A percentile compares a stretch with the other conserved stretches of the same genome.
Conservation (phyloP, 2,329 filamentous ascomycete species). For the Paracorniculantispora psalliotae region DNA sequence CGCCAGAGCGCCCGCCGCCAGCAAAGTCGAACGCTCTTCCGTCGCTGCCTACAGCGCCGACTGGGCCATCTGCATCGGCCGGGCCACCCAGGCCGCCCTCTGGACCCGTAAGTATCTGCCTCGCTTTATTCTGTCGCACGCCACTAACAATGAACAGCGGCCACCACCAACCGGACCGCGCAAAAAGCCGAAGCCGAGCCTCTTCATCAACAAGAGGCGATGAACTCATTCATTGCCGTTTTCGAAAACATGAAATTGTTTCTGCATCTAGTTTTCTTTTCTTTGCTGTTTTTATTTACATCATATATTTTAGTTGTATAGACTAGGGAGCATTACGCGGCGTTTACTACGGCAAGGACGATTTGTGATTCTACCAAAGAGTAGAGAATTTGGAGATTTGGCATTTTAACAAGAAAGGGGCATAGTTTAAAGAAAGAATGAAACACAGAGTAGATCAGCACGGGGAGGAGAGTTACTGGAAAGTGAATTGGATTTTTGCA, state of each 20-base stretch:
- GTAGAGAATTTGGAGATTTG: not conserved
- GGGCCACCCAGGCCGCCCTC: slow-evolving; percentile 14
- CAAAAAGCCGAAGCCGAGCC: slow-evolving; percentile 39
- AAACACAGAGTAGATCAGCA: not conserved
- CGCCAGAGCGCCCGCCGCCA: slow-evolving; percentile 38
- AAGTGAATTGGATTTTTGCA: not conserved
- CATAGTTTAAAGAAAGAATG: too few species aligned
- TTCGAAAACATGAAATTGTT: not conserved
- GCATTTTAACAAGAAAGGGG: too few species aligned
- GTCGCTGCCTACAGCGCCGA: slow-evolving; percentile 18
- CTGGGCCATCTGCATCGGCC: slow-evolving; percentile 18
- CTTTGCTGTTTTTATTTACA: not conserved
- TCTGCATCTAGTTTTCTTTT: not conserved
- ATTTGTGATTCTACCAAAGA: too few species aligned
- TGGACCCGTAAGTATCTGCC: slow-evolving; percentile 15
- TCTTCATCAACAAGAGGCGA: slow-evolving; percentile 39
- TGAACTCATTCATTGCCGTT: slow-evolving; percentile 10
- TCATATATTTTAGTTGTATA: not conserved
- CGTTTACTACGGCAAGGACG: not conserved
- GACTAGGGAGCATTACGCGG: not conserved
- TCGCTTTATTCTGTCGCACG: not conserved
- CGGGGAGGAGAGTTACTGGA: not conserved
- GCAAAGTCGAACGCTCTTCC: slow-evolving; percentile 13
- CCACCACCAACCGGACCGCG: slow-evolving; percentile 24
- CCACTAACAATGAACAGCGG: slow-evolving; percentile 17